Evolutionary conservation across 2,329 filamentous ascomycete species (phyloP), one percentile per base, ranked within the genome.

Genomic region (Fusarium stilboides): DNA sequence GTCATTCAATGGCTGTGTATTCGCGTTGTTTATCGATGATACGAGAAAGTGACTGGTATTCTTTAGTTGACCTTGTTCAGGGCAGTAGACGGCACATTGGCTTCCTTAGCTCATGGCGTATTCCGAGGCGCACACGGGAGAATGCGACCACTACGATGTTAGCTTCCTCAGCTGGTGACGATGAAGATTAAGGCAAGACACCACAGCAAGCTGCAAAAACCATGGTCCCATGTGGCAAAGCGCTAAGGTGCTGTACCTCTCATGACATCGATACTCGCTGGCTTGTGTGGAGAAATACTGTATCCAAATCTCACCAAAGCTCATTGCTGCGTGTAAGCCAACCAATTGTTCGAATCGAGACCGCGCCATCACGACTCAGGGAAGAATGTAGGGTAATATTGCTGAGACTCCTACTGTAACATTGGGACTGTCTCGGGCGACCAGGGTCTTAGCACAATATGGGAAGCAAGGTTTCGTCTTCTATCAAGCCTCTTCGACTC

Each of bases 381-480:
- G n/a, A 57, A 71, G 62, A 68, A 73, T 68, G 62, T 52, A 59
- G 51, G 31, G 20, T 49, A 54, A 62, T 43, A 57, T 59, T 49
- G 19, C n/a, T 42, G 56, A 58, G 49, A 57, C 53, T 51, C 34
- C 10, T 31, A 31, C 28, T 31, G 37, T 19, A 65, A 49, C 49
- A 57, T 66, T 62, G 56, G 59, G 53, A 54, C 31, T 62, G 65
- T 68, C 62, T 72, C 71, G 66, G 65, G 19, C 42, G 22, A 33
- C 47, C 24, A 53, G 49, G 24, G 50, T 42, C 46, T 50, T 51
- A 54, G 34, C 17, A 59, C 49, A 22, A 39, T 42, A 54, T 49
- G 19, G 28, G 36, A 15, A 40, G 33, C 15, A 69, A 70, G 47
- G 62, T 68, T 73, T 55, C 40, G 42, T 60, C 34, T 39, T 31